These are phyloP conservation scores for Uromyces viciae-fabae DNA, from an alignment of 1,284 basidiomycete species.

Conservation along the genomic window DNA sequence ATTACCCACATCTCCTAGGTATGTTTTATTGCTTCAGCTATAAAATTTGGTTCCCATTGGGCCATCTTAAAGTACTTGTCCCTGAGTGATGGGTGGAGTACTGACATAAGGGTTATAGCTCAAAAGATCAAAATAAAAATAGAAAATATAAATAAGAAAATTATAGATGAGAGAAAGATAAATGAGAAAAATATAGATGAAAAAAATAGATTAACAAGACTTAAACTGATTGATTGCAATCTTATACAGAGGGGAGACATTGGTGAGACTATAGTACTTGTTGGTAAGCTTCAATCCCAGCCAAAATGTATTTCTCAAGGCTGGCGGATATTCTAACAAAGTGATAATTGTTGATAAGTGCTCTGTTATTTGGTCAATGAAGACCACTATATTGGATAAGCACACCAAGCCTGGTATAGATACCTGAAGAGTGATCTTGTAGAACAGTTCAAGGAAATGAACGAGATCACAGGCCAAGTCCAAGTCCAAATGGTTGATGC, in stretches of 20 bases:
- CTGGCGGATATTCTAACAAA: neutral
- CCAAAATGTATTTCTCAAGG: neutral
- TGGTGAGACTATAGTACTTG: neutral
- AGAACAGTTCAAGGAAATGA: neutral
- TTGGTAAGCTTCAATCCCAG: neutral
- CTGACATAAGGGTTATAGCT: too few species aligned
- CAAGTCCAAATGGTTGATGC: neutral
- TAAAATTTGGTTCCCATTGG: neutral
- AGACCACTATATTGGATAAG: conserved; percentile 3
- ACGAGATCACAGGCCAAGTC: neutral
- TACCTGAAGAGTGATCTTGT: neutral
- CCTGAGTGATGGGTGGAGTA: neutral
- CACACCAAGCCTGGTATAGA: neutral
- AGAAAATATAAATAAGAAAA: too few species aligned
- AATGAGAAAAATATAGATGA: neutral
- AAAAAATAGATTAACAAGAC: neutral
- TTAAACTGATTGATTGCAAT: neutral
- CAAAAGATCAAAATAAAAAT: too few species aligned
- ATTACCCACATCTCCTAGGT: neutral
- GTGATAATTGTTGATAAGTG: neutral
- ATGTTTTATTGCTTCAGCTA: neutral
- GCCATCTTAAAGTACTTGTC: neutral
- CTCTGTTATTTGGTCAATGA: neutral
- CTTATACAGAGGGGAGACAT: neutral
- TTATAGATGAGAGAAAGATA: neutral